Percentiles rank a stretch among this genome's conserved stretches.
phyloP scores from a whole-genome alignment of 1,139 yeast species.

The Lodderomyces theae region DNA sequence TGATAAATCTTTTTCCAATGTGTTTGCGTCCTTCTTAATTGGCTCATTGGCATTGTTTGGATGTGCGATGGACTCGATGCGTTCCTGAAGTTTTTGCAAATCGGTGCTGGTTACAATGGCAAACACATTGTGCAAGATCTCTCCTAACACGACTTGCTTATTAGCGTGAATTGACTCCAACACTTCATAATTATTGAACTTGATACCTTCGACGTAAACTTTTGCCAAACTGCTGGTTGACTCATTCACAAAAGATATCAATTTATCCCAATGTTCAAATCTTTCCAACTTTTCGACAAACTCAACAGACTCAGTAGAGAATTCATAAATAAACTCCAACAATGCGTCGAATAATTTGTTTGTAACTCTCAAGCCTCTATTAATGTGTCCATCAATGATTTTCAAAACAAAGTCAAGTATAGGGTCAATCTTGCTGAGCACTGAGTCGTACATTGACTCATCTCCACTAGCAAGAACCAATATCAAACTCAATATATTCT shows the following conservation, averaged over 20 bases:
- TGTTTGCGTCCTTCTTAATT: constrained; percentile 23
- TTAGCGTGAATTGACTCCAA: constrained; percentile 16
- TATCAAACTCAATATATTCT: constrained; percentile 67
- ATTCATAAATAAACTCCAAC: constrained; percentile 63
- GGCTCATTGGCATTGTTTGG: constrained; percentile 40
- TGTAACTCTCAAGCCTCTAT: constrained; percentile 30
- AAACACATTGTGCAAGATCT: constrained; percentile 26
- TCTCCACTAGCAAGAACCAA: constrained; percentile 67
- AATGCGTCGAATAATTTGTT: constrained; percentile 48
- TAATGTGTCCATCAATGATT: constrained; percentile 34
- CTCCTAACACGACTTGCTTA: constrained; percentile 22
- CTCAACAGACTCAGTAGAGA: constrained; percentile 60
- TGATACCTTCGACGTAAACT: constrained; percentile 58
- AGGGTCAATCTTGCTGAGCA: constrained; percentile 45
- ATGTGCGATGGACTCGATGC: constrained; percentile 20
- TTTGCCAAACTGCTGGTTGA: constrained; percentile 41
- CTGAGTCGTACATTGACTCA: constrained; percentile 54
- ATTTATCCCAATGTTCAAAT: constrained; percentile 13
- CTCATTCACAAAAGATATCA: constrained; percentile 12
- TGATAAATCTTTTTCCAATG: constrained; percentile 22
- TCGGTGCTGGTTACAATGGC: constrained; percentile 38
- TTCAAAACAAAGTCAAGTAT: constrained; percentile 40
- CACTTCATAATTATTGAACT: constrained; percentile 56
- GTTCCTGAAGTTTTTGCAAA: constrained; percentile 34
- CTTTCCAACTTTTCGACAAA: constrained; percentile 40